These are phyloP conservation scores for Limnanthes douglasii DNA, from an alignment of 345 rosid species.

Conservation along the genomic window DNA sequence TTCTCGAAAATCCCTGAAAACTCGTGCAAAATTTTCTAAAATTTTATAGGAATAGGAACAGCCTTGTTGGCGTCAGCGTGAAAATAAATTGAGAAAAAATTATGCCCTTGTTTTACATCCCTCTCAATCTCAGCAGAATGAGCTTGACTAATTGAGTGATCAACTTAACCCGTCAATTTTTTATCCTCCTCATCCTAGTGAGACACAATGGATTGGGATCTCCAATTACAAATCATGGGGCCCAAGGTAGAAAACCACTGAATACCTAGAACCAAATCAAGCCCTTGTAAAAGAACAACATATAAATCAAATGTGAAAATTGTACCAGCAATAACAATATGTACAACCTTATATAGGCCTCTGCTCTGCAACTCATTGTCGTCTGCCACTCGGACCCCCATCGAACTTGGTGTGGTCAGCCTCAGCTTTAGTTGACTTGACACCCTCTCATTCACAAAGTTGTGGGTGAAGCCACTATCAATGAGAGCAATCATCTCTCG, in stretches of 20 bases:
- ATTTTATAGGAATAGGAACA: not conserved
- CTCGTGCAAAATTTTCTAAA: not conserved
- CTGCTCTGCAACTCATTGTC: too few relatives aligned
- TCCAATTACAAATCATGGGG: not conserved
- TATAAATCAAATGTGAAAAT: too few relatives aligned
- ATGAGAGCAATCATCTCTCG: too few relatives aligned
- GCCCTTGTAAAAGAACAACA: not conserved
- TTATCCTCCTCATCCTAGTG: not conserved
- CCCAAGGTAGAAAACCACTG: not conserved
- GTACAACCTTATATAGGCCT: too few relatives aligned
- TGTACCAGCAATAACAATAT: too few relatives aligned
- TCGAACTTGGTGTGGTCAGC: too few relatives aligned
- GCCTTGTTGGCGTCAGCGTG: not conserved
- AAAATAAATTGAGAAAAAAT: not conserved
- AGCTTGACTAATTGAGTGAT: not conserved
- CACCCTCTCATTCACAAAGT: too few relatives aligned
- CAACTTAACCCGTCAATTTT: not conserved
- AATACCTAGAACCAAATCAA: not conserved
- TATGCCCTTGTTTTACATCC: not conserved
- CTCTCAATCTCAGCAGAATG: not conserved
- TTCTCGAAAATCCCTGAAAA: not conserved
- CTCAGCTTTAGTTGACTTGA: too few relatives aligned
- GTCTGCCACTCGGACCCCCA: too few relatives aligned
- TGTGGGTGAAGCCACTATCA: too few relatives aligned
- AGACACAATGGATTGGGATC: not conserved